Conservation (phyloP, 441 rosid genomes). For the Adansonia madagascariensis region DNA sequence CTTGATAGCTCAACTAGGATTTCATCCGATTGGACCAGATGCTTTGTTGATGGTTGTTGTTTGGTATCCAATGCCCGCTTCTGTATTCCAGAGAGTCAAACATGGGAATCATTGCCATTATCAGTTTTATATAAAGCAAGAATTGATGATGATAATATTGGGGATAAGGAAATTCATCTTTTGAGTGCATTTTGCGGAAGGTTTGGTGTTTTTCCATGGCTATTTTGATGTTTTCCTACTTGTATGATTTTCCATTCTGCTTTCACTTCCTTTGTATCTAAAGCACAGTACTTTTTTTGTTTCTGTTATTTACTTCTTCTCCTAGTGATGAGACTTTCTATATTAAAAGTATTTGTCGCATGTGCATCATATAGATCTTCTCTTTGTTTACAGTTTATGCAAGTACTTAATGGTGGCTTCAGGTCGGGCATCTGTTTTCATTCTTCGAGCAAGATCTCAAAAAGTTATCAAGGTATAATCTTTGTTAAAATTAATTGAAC, state of each 20-base stretch:
- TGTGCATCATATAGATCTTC: conserved; percentile 21
- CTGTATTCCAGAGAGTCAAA: conserved; percentile 80
- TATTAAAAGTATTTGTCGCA: not conserved
- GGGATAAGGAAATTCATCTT: conserved; percentile 58
- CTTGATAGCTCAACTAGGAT: conserved; percentile 36
- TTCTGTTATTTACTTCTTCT: conserved; percentile 2
- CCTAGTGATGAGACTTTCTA: not conserved
- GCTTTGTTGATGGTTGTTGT: conserved; percentile 64
- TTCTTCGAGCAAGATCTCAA: conserved; percentile 39
- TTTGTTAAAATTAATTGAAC: conserved; percentile 16
- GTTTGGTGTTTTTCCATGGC: conserved; percentile 34
- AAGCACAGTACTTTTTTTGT: not conserved
- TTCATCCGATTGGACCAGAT: conserved; percentile 63
- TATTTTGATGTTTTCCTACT: not conserved
- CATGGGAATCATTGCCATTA: conserved; percentile 77
- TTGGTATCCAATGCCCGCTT: conserved; percentile 58
- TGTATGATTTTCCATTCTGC: not conserved
- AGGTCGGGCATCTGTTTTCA: conserved; percentile 60
- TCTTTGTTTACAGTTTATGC: conserved; percentile 55
- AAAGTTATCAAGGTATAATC: conserved; percentile 46
- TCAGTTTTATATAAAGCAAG: conserved; percentile 53
- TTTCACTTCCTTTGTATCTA: not conserved
- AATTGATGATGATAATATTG: conserved; percentile 36
- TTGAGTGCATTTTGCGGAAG: conserved; percentile 76
- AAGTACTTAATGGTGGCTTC: conserved; percentile 72